These are phyloP conservation scores for Colletotrichum chrysophilum DNA, from an alignment of 2,329 filamentous ascomycete genomes.

Conservation along the genomic window DNA sequence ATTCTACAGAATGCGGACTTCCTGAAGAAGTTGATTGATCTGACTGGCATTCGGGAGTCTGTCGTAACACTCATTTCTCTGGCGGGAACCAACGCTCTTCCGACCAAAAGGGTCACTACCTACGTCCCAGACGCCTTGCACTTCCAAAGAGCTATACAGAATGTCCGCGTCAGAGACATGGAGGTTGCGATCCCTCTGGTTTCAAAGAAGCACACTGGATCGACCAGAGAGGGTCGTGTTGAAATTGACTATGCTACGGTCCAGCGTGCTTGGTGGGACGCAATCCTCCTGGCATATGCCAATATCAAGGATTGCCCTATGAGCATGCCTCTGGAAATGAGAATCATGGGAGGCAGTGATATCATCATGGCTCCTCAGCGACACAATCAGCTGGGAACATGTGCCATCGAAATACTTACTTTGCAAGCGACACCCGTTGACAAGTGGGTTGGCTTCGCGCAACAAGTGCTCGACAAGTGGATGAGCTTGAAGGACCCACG, in stretches of 20 bases:
- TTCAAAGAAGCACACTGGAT: conserved; percentile 42
- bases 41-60: conserved; percentile 14
- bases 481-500: conserved; percentile 37
- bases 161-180: conserved; percentile 39
- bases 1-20: conserved; percentile 21
- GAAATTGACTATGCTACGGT: conserved; percentile 47
- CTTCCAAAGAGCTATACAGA: conserved; percentile 52
- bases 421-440: conserved; percentile 42
- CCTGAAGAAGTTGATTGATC: conserved; percentile 29
- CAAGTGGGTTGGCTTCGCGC: conserved; percentile 42
- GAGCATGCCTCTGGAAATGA: conserved; percentile 48
- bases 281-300: conserved; percentile 48
- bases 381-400: conserved; percentile 45
- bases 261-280: conserved; percentile 55
- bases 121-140: conserved; percentile 46
- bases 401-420: conserved; percentile 47
- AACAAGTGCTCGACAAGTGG: conserved; percentile 47
- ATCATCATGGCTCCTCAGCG: conserved; percentile 49
- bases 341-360: conserved; percentile 46
- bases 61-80: conserved; percentile 34
- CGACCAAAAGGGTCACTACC: conserved; percentile 33
- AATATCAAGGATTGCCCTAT: conserved; percentile 36
- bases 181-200: conserved; percentile 47
- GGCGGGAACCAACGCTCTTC: conserved; percentile 25
- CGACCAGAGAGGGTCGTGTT: conserved; percentile 29